Conservation (phyloP, 2,329 filamentous ascomycete genomes). For the Colletotrichum phormii region DNA sequence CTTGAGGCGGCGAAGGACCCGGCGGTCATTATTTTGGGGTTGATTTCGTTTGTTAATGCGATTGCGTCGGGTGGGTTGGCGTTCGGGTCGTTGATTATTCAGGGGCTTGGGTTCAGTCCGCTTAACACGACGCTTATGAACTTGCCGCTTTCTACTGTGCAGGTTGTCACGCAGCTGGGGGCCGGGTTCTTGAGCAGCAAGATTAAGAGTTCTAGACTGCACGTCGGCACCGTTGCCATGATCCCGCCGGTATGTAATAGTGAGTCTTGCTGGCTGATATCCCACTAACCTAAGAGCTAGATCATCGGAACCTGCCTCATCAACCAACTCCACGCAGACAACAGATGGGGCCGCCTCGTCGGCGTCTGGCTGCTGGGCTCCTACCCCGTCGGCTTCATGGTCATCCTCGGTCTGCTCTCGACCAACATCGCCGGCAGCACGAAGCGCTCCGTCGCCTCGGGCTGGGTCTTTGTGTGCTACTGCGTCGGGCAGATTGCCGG, state of each 20-base stretch:
- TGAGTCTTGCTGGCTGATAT: too few relatives aligned
- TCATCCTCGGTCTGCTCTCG: conserved; percentile 35
- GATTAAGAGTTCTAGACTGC: conserved; percentile 17
- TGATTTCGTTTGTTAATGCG: conserved; percentile 30
- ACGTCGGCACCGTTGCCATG: conserved; percentile 26
- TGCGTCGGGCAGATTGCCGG: conserved; percentile 46
- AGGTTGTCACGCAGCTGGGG: conserved; percentile 24
- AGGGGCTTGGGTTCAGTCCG: conserved; percentile 65
- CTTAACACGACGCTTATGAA: conserved; percentile 67
- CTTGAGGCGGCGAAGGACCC: conserved; percentile 40
- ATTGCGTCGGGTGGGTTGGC: conserved; percentile 27
- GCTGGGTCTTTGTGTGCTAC: conserved; percentile 46
- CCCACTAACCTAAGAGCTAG: not conserved
- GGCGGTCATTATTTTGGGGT: conserved; percentile 40
- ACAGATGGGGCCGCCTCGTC: conserved; percentile 31
- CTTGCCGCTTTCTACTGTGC: conserved; percentile 53
- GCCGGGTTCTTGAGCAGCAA: conserved; percentile 30
- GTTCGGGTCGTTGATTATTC: conserved; percentile 55
- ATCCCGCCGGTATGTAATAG: conserved; percentile 13
- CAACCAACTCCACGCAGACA: conserved; percentile 30
- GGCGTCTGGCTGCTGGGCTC: conserved; percentile 31
- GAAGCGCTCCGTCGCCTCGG: conserved; percentile 44
- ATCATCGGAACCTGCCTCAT: conserved; percentile 30
- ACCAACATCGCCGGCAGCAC: conserved; percentile 46
- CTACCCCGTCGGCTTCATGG: conserved; percentile 35